Evolutionary conservation across 2,329 filamentous ascomycete genomes (phyloP).

Genomic region (Neophaeococcomyces mojaviensis): DNA sequence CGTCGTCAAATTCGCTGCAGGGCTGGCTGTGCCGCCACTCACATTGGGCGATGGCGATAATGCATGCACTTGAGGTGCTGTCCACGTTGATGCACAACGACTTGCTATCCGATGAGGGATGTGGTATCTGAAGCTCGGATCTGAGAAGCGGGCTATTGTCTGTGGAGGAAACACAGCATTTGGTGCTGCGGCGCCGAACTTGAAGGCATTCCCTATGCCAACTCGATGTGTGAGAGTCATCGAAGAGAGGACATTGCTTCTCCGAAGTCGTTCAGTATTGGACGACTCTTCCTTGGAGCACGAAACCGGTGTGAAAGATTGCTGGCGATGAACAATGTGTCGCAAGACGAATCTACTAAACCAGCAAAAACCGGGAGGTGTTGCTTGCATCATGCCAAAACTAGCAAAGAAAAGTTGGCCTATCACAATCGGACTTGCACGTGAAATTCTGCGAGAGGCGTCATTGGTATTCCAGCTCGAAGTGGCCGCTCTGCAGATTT

Average conservation of each 20-base stretch:
- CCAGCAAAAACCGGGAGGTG: no score
- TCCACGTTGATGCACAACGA: not conserved
- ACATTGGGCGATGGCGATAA: not conserved
- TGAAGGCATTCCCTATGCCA: slow-evolving; percentile 6
- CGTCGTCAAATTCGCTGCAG: not conserved
- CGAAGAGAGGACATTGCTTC: not conserved
- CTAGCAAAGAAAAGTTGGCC: no score
- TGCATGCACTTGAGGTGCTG: not conserved
- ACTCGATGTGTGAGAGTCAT: slow-evolving; percentile 2
- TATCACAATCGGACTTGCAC: no score
- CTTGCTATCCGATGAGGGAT: slow-evolving; percentile 20
- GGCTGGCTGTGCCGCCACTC: not conserved
- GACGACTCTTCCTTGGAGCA: no score
- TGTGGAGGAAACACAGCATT: not conserved
- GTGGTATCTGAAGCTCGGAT: slow-evolving; percentile 20
- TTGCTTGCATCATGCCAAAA: no score
- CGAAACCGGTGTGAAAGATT: no score
- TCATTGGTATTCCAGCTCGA: no score
- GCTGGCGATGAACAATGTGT: no score
- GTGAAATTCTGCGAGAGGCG: no score
- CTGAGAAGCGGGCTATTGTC: slow-evolving; percentile 4
- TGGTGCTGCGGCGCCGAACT: slow-evolving; percentile 1
- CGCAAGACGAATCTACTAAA: no score
- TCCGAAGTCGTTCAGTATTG: not conserved
- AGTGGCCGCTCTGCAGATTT: no score